Conservation (phyloP, 2,329 filamentous ascomycete species). For the Pseudopyricularia cyperi region DNA sequence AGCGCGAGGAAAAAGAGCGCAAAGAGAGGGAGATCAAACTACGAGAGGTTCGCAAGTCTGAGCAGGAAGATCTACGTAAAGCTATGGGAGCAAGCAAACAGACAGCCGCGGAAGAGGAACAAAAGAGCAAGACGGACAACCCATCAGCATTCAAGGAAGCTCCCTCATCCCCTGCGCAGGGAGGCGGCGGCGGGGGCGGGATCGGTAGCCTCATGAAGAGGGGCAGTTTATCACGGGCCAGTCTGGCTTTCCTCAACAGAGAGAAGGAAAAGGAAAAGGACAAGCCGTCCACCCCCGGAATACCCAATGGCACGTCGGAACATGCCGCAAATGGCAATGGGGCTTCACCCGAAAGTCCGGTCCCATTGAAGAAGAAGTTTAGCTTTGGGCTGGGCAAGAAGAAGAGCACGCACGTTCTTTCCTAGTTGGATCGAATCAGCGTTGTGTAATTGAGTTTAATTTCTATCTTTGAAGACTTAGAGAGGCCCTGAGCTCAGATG, state of each 20-base stretch:
- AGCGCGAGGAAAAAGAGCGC: constrained; percentile 28
- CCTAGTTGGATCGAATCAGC: constrained; percentile 9
- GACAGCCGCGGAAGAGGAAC: constrained; percentile 45
- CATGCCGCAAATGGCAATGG: background rate
- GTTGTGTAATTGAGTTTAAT: background rate
- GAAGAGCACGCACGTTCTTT: constrained; percentile 45
- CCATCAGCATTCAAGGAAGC: constrained; percentile 15
- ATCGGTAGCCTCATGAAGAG: background rate
- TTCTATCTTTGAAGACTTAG: too few species aligned
- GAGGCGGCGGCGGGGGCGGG: too few species aligned
- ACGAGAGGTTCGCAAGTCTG: constrained; percentile 31
- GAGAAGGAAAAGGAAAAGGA: constrained; percentile 17
- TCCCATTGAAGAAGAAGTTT: constrained; percentile 45
- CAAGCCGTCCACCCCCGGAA: background rate
- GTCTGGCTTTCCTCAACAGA: constrained; percentile 53
- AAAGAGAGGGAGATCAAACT: constrained; percentile 21
- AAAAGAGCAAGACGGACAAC: constrained; percentile 24
- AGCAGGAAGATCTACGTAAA: constrained; percentile 48
- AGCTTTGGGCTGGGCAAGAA: constrained; percentile 56
- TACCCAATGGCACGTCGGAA: background rate
- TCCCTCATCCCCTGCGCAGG: background rate
- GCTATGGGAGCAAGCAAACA: constrained; percentile 55
- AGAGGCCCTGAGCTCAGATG: background rate
- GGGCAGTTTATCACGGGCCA: constrained; percentile 62
- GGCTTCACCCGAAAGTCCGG: background rate